Evolutionary conservation across 192 early-diverging fungal genomes (phyloP).

Genomic region (Helicostylum pulchrum): DNA sequence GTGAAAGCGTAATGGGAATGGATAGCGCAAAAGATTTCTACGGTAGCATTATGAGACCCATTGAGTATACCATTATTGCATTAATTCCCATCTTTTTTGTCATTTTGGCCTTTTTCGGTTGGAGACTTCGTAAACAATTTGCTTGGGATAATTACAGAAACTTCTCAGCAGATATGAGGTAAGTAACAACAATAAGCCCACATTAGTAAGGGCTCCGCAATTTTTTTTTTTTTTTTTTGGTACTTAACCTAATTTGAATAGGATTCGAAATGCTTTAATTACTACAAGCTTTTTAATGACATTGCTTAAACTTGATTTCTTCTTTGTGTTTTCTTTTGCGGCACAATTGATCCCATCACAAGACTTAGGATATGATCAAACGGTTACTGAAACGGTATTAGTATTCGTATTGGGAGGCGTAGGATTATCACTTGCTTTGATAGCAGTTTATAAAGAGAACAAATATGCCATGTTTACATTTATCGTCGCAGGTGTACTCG

Average conservation of each 20-base stretch:
- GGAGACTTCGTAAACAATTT: conserved; percentile 37
- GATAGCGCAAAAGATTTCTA: conserved; percentile 20
- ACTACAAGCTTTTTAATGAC: conserved; percentile 35
- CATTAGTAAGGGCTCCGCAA: neutral
- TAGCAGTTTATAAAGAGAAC: conserved; percentile 29
- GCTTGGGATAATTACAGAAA: conserved; percentile 48
- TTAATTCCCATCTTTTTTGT: conserved; percentile 38
- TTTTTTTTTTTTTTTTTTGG: neutral
- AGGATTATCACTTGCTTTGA: conserved; percentile 29
- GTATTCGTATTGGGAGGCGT: conserved; percentile 39
- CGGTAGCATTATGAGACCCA: conserved; percentile 32
- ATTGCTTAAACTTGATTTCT: conserved; percentile 45
- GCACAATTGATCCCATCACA: conserved; percentile 45
- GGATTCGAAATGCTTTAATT: conserved; percentile 32
- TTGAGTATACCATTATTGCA: conserved; percentile 45
- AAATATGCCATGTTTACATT: conserved; percentile 31
- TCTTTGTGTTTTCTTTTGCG: conserved; percentile 41
- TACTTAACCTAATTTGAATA: neutral
- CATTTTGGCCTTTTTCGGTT: conserved; percentile 24
- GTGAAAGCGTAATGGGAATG: conserved; percentile 3
- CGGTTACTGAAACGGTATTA: conserved; percentile 27
- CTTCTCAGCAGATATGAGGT: conserved; percentile 43
- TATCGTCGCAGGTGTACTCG: conserved; percentile 10
- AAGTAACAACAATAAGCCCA: neutral
- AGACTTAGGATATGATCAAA: conserved; percentile 28